A percentile compares a stretch with the other conserved stretches of the same genome.
Evolutionary conservation across 768 basidiomycete genomes (phyloP).

Genomic region (Boletus reticulatus): DNA sequence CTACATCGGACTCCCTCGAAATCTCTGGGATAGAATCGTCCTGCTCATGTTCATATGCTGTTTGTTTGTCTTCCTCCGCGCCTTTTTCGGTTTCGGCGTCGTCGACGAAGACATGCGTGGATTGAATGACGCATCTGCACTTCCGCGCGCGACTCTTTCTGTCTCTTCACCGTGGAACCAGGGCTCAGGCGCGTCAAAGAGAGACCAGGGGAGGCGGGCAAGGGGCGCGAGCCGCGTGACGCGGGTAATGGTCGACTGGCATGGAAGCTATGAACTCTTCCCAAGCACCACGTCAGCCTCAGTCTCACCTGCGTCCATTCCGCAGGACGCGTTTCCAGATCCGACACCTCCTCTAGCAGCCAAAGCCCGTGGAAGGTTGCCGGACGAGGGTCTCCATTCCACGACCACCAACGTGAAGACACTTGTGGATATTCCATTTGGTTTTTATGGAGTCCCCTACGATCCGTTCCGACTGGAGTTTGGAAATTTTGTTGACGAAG

Average conservation of each 20-base stretch:
- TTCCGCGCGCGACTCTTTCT: neutral
- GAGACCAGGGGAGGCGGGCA: neutral
- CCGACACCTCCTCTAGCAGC: conserved; percentile 10
- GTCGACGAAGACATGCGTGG: neutral
- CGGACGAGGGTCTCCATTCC: neutral
- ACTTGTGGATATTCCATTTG: neutral
- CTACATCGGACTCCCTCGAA: conserved; percentile 6
- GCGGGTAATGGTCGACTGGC: conserved; percentile 18
- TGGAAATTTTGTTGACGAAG: neutral
- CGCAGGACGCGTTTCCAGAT: conserved; percentile 24
- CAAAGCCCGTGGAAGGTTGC: neutral
- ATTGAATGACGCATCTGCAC: neutral
- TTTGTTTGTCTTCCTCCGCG: conserved; percentile 24
- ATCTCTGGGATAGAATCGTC: conserved; percentile 22
- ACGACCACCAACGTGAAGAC: neutral
- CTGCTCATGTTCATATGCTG: conserved; percentile 24
- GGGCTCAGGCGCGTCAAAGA: neutral
- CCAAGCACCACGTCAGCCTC: neutral
- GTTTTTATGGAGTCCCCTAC: conserved; percentile 11
- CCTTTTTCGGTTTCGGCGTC: conserved; percentile 24
- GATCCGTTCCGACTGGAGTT: conserved; percentile 23
- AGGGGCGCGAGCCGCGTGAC: neutral
- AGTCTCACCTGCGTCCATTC: conserved; percentile 7
- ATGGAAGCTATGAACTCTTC: conserved; percentile 18
- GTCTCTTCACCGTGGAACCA: neutral